Evolutionary conservation across 257 asterid species (phyloP).

Genomic region (Penstemon barbatus): DNA sequence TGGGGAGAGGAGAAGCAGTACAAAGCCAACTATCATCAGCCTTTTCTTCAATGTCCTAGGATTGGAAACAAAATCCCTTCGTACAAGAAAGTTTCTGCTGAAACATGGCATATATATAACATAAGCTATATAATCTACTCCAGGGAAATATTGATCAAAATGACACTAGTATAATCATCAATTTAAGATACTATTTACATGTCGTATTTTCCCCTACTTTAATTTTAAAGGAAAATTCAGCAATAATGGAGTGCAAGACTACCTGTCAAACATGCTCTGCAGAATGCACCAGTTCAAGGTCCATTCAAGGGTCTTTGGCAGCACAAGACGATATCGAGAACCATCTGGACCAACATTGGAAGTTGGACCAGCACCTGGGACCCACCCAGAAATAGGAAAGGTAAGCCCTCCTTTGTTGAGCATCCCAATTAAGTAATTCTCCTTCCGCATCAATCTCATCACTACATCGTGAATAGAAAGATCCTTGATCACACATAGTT

Average conservation of each 20-base stretch:
- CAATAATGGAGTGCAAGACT: not conserved
- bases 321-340: slow-evolving; percentile 49
- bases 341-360: slow-evolving; percentile 52
- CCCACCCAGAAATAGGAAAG: slow-evolving; percentile 79
- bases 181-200: not conserved
- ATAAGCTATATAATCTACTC: slow-evolving; percentile 15
- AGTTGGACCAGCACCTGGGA: slow-evolving; percentile 77
- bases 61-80: slow-evolving; percentile 85
- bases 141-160: not conserved
- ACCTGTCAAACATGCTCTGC: slow-evolving; percentile 98
- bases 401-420: slow-evolving; percentile 95
- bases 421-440: slow-evolving; percentile 97
- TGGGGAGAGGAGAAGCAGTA: slow-evolving; percentile 81
- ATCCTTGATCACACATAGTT: slow-evolving; percentile 78
- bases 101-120: slow-evolving; percentile 25
- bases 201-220: too few species aligned
- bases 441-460: slow-evolving; percentile 95
- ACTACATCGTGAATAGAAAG: slow-evolving; percentile 85
- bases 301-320: slow-evolving; percentile 96
- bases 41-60: slow-evolving; percentile 78
- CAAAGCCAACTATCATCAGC: slow-evolving; percentile 88
- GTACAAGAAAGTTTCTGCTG: slow-evolving; percentile 72
- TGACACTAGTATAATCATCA: not conserved
- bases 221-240: too few species aligned
- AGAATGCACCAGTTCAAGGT: slow-evolving; percentile 92